phyloP scores from a whole-genome alignment of 495 filamentous ascomycete genomes.

The Lineolata rhizophorae region DNA sequence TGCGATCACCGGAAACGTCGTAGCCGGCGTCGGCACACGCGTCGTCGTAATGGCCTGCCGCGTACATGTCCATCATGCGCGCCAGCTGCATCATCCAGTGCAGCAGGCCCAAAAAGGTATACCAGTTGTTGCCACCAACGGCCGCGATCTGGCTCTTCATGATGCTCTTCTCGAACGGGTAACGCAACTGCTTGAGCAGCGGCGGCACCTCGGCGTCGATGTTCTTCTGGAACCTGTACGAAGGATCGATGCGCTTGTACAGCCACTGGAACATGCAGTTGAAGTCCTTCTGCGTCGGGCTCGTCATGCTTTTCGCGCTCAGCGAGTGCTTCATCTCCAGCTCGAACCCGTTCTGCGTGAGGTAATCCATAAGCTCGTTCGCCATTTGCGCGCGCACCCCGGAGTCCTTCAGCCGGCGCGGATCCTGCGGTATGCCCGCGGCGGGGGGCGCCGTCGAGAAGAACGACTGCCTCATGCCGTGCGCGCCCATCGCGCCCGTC shows the following conservation, averaged over 20 bases:
- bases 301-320: slow-evolving; percentile 65
- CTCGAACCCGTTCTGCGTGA: slow-evolving; percentile 81
- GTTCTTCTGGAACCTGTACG: slow-evolving; percentile 71
- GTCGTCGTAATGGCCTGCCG: slow-evolving; percentile 57
- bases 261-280: slow-evolving; percentile 94
- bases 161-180: slow-evolving; percentile 83
- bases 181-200: slow-evolving; percentile 76
- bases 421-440: slow-evolving; percentile 64
- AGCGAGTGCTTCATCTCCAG: slow-evolving; percentile 89
- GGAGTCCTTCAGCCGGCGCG: slow-evolving; percentile 68
- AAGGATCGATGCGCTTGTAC: slow-evolving; percentile 83
- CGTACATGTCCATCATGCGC: slow-evolving; percentile 67
- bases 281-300: slow-evolving; percentile 97
- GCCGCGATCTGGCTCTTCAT: slow-evolving; percentile 87
- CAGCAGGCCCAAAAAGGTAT: slow-evolving; percentile 73
- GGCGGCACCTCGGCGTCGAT: slow-evolving; percentile 88
- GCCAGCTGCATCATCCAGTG: slow-evolving; percentile 99
- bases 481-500: slow-evolving; percentile 29
- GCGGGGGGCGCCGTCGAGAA: slow-evolving; percentile 65
- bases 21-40: slow-evolving; percentile 70
- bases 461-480: slow-evolving; percentile 49
- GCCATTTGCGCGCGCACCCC: slow-evolving; percentile 56
- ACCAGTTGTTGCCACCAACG: slow-evolving; percentile 91
- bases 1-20: slow-evolving; percentile 69
- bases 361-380: slow-evolving; percentile 77